phyloP scores from a whole-genome alignment of 2,329 filamentous ascomycete species.

The Colletotrichum lupini region DNA sequence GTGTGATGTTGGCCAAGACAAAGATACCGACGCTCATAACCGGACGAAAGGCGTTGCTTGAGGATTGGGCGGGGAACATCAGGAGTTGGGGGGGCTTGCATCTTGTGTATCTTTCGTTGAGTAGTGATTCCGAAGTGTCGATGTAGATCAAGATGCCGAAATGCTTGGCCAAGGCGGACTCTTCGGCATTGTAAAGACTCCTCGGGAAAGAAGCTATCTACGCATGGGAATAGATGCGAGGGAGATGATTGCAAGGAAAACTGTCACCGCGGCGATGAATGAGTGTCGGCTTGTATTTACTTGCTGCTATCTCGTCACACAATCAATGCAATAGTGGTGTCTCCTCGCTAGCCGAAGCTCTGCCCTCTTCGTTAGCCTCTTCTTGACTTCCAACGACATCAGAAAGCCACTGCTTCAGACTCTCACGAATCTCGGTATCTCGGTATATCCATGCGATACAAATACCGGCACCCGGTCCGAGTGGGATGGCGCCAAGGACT shows the following conservation, averaged over 20 bases:
- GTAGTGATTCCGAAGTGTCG: neutral
- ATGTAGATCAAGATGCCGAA: neutral
- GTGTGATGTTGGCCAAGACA: neutral
- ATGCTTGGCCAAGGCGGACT: neutral
- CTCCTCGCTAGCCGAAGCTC: slow-evolving; percentile 42
- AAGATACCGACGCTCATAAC: neutral
- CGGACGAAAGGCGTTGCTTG: neutral
- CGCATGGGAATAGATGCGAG: neutral
- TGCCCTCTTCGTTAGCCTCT: slow-evolving; percentile 7
- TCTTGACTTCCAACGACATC: slow-evolving; percentile 4
- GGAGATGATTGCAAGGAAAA: neutral
- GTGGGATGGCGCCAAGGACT: slow-evolving; percentile 42
- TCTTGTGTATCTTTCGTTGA: neutral
- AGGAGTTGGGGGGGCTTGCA: neutral
- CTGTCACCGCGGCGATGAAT: neutral
- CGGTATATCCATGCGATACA: slow-evolving; percentile 53
- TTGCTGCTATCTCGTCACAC: neutral
- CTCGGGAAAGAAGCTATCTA: neutral
- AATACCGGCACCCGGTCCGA: slow-evolving; percentile 52
- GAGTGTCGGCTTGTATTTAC: neutral
- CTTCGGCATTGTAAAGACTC: neutral
- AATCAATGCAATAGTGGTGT: slow-evolving; percentile 45
- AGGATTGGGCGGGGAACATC: neutral
- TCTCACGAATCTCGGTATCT: slow-evolving; percentile 47
- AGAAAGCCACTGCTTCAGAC: slow-evolving; percentile 32